Evolutionary conservation across 352 stramenopile genomes (phyloP).

Genomic region (Phytophthora fragariaefolia): DNA sequence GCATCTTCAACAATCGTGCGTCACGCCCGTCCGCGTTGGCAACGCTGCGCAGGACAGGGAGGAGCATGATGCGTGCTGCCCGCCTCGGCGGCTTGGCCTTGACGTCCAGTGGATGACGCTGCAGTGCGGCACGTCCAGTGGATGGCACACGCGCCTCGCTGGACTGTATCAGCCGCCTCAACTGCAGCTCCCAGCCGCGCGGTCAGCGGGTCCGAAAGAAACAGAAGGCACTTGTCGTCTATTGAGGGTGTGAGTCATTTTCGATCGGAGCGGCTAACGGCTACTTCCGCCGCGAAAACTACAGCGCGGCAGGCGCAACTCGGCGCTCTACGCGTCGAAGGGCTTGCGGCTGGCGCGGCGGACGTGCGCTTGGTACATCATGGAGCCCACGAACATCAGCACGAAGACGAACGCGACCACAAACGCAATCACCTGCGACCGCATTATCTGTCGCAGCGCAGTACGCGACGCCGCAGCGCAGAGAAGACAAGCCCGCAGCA

Average conservation of each 20-base stretch:
- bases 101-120: no score
- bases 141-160: no score
- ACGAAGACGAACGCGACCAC: slow-evolving; percentile 61
- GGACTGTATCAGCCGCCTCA: slow-evolving; percentile 7
- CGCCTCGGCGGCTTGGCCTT: no score
- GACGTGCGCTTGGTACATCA: slow-evolving; percentile 62
- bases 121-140: no score
- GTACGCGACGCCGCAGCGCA: background rate
- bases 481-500: no score
- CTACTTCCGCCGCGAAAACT: slow-evolving; percentile 18
- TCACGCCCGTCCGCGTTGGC: no score
- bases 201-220: slow-evolving; percentile 21
- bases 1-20: slow-evolving; percentile 12
- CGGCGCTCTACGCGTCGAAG: slow-evolving; percentile 37
- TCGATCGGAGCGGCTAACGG: slow-evolving; percentile 10
- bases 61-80: slow-evolving; percentile 10
- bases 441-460: slow-evolving; percentile 53
- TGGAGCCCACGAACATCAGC: slow-evolving; percentile 54
- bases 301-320: no score
- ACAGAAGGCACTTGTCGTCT: slow-evolving; percentile 18
- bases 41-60: slow-evolving; percentile 4
- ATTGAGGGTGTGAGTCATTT: slow-evolving; percentile 26
- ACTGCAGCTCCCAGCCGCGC: slow-evolving; percentile 15
- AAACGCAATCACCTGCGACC: slow-evolving; percentile 66
- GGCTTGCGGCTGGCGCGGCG: slow-evolving; percentile 34